Evolutionary conservation across 2,329 filamentous ascomycete species (phyloP).

Genomic region (Diaporthe nobilis): DNA sequence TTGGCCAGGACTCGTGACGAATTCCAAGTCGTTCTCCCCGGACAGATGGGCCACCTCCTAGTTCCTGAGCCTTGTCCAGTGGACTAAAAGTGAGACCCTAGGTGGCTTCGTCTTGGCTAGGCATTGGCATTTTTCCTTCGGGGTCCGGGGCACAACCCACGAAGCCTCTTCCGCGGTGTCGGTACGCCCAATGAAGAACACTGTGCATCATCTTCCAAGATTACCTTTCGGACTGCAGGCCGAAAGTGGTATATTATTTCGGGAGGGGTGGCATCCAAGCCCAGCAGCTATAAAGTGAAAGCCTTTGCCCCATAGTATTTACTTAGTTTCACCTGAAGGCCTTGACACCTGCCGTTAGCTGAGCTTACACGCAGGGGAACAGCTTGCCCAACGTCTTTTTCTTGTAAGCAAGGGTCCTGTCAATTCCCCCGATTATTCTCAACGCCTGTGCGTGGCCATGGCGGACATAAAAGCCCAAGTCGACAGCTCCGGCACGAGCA

Average conservation of each 20-base stretch:
- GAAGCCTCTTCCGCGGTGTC: neutral
- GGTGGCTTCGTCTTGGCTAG: slow-evolving; percentile 28
- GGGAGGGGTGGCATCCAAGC: neutral
- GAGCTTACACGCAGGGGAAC: slow-evolving; percentile 7
- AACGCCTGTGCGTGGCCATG: neutral
- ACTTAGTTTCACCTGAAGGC: neutral
- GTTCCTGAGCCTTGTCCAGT: slow-evolving; percentile 8
- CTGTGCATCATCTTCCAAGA: slow-evolving; percentile 26
- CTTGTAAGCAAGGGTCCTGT: neutral
- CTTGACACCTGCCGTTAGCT: slow-evolving; percentile 3
- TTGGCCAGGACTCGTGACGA: slow-evolving; percentile 26
- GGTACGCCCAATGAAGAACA: slow-evolving; percentile 4
- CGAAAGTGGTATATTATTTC: slow-evolving; percentile 9
- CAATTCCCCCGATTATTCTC: neutral
- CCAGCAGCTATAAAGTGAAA: slow-evolving; percentile 27
- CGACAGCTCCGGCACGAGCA: slow-evolving; percentile 29
- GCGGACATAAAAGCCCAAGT: slow-evolving; percentile 27
- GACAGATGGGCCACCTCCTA: slow-evolving; percentile 25
- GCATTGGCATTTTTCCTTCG: slow-evolving; percentile 29
- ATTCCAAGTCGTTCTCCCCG: slow-evolving; percentile 21
- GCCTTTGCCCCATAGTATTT: neutral
- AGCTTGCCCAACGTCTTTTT: neutral
- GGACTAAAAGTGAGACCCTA: slow-evolving; percentile 26
- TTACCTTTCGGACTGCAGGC: slow-evolving; percentile 21
- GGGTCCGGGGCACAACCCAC: slow-evolving; percentile 17